Evolutionary conservation across 805 yeast species (phyloP).

Genomic region (Hanseniaspora lindneri): DNA sequence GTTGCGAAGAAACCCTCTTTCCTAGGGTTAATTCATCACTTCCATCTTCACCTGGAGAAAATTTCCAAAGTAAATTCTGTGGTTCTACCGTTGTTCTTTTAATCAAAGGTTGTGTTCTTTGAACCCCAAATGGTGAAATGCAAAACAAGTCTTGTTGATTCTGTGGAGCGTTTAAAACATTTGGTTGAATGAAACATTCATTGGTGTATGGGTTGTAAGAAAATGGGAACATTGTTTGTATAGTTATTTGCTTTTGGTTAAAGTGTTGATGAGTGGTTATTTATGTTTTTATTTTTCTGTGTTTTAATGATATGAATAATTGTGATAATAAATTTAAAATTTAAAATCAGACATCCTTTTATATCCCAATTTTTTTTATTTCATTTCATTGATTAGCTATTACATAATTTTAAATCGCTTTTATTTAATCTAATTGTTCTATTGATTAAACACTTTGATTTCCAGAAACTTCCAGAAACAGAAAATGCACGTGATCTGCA

Average conservation of each 20-base stretch:
- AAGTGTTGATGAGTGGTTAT: not conserved
- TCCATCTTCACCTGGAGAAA: not conserved
- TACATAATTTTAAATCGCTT: too few relatives aligned
- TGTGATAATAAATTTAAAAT: too few relatives aligned
- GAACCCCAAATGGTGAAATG: not conserved
- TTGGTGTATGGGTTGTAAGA: slow-evolving; percentile 1
- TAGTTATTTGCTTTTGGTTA: not conserved
- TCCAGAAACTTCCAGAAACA: too few relatives aligned
- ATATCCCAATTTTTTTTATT: too few relatives aligned
- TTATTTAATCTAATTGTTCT: too few relatives aligned
- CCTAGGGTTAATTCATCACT: not conserved
- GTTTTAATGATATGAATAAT: not conserved
- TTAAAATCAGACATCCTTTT: too few relatives aligned
- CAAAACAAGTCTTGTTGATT: not conserved
- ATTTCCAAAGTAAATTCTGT: slow-evolving; percentile 4
- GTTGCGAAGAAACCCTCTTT: not conserved
- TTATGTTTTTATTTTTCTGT: not conserved
- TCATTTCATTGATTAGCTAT: too few relatives aligned
- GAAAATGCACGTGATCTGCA: too few relatives aligned
- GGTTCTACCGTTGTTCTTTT: not conserved
- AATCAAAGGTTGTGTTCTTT: not conserved
- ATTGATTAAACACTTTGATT: not conserved
- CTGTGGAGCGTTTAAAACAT: not conserved
- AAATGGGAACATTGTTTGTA: not conserved
- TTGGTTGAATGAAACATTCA: not conserved